Base-by-base conservation (phyloP, 768 basidiomycete genomes). In the Rossbeevera mucosa region DNA sequence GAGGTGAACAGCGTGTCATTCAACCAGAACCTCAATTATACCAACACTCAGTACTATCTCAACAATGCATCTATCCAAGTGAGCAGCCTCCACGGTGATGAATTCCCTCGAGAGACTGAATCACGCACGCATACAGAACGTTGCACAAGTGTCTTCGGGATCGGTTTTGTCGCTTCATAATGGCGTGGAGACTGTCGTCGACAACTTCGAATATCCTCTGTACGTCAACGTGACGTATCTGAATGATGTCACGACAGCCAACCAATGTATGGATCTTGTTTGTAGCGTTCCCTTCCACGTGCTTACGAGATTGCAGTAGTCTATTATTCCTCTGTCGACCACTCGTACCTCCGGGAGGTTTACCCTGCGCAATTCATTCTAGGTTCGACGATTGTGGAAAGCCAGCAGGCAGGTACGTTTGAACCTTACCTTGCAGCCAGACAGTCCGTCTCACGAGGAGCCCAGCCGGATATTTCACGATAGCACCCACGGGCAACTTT, bases 1-100 rank as follows among this genome's bases (percentile, higher is more conserved):
- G 68, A 72, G 48, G 62, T 53, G 36, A 86, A 74, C 20, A 62
- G 75, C 20, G 85, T 86, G 0, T 71, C 77, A 5, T 86, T 80
- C 72, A 63, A 75, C n/a, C 89, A 91, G 64, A 66, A 77, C 20
- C 65, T 88, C 48, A 49, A 71, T 33, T 91, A 80, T 60, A 72
- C 75, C 33, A 90, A 89, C 58, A 70, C 72, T 2, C 88, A 91
- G 62, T 74, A 72, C 53, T 87, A 82, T 59, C 64, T 80, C 46
- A 57, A 86, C 41, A 62, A 81, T 57, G 64, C 75, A 3, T 58
- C 51, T 28, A 57, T 61, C n/a, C 77, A 77, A 59, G 78, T 77
- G 43, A 45, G 59, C 44, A 24, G 2, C 30, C 20, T 38, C 18
- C 18, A 5, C 5, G 14, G 45, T 30, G 41, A n/a, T 14, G 12